Evolutionary conservation across 139 green algal genomes (phyloP), one percentile per base, ranked within the genome.

Genomic region (Chlorella ohadii): DNA sequence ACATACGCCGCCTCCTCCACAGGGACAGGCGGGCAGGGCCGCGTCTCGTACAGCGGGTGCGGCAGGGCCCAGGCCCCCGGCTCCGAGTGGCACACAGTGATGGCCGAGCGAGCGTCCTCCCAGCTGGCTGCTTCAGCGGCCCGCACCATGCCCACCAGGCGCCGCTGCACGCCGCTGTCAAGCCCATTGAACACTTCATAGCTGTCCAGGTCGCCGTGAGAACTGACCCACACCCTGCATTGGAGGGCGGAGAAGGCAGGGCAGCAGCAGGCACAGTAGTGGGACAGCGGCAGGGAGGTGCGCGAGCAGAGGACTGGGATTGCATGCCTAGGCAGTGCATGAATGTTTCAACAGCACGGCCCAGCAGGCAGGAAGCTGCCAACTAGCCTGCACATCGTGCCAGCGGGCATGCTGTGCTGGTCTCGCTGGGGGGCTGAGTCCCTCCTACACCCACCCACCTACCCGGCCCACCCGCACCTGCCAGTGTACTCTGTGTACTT

Each of bases 11-110:
- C 89, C 23, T 74, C 74, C 33, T 78, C 59, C 11, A 55, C 25
- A 0, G 87, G 88, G n/a, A 84, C 31, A 11, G 92, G 92, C 0
- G 92, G 92, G 81, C 92, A 95, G 27, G 36, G 56, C 15, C 41
- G 51, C 13, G 86, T 90, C 44, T 78, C 15, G 39, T 78, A 90
- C 20, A 74, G 71, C 44, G 82, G 76, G 28, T 72, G 31, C 11
- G 86, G 86, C 34, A 84, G 59, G 3, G 82, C 51, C 86, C 86
- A 90, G 4, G 86, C 86, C 3, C 85, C 85, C 59, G 84, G 63
- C 59, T 67, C 78, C 5, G 63, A 76, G 63, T 82, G 76, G 59
- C 76, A 82, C 13, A 82, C 59, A 23, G 57, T 72, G 76, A 82
- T 72, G 59, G 76, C 76, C 5, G 13, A 33, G 0, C n/a, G 25